phyloP scores from a whole-genome alignment of 306 rosid species.

The Lathyrus aphaca region DNA sequence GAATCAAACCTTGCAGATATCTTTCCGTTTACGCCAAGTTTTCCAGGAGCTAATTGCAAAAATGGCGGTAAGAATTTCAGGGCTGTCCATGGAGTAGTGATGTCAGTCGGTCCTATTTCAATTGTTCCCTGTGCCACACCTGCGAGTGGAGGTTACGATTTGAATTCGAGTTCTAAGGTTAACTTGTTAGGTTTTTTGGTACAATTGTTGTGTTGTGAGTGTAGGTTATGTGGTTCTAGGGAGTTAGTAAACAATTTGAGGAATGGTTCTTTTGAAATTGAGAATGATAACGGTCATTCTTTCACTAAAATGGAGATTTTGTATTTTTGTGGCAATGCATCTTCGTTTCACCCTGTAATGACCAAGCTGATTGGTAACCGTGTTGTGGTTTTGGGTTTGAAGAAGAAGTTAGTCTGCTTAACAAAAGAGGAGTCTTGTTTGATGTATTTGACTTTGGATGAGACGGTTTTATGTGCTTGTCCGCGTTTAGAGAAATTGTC shows the following conservation, averaged over 20 bases:
- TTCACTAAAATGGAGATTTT: slow-evolving; percentile 52
- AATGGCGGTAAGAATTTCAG: slow-evolving; percentile 24
- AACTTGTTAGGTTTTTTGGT: slow-evolving; percentile 62
- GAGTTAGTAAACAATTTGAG: slow-evolving; percentile 29
- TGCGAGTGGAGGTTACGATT: slow-evolving; percentile 16
- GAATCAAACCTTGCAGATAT: slow-evolving; percentile 33
- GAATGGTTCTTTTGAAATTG: slow-evolving; percentile 35
- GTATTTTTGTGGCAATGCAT: slow-evolving; percentile 67
- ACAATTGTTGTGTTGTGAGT: slow-evolving; percentile 61
- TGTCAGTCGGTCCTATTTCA: slow-evolving; percentile 60
- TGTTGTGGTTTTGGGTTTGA: slow-evolving; percentile 59
- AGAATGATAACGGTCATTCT: slow-evolving; percentile 49
- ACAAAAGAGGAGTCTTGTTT: slow-evolving; percentile 62
- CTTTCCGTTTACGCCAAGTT: slow-evolving; percentile 40
- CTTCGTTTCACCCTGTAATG: slow-evolving; percentile 75
- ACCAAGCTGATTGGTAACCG: slow-evolving; percentile 57
- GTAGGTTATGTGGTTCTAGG: slow-evolving; percentile 58
- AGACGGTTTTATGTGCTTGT: slow-evolving; percentile 50
- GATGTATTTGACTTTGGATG: slow-evolving; percentile 70
- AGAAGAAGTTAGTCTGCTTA: slow-evolving; percentile 61
- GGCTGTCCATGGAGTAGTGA: slow-evolving; percentile 58
- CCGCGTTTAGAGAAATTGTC: slow-evolving; percentile 39
- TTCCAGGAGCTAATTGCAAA: neutral
- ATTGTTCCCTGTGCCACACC: slow-evolving; percentile 58
- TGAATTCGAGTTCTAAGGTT: slow-evolving; percentile 35